Base-by-base conservation (phyloP, 257 asterid genomes). In the Thymus mandschuricus region DNA sequence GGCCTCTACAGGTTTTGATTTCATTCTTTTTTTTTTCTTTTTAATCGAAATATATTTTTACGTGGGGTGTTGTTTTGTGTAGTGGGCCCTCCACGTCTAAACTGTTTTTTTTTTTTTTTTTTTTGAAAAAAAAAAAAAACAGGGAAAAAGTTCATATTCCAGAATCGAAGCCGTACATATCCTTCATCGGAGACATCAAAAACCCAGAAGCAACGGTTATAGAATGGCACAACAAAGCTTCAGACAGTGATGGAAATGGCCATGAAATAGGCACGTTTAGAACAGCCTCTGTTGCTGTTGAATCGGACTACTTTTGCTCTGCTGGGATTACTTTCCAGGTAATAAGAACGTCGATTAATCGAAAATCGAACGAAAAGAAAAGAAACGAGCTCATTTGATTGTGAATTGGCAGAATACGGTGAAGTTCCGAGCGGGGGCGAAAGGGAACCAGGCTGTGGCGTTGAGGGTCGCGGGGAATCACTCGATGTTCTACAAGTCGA, bases 101-200 rank as follows among this genome's bases (percentile, higher is more conserved):
- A 52, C 57, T 13, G 54, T 10, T 11, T 48, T 48, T 48, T 12
- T 49, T 49, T 13, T 11, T 3, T 3, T 21, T 21, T 21, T 21
- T 21, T 21, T 21, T 21, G 21, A 21, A 21, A 21, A 21, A 21
- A 21, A 21, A 21, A 21, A 21, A 29, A n/a, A 64, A 60, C 81
- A 89, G 97, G 1, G 98, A 92, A 81, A 86, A 89, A 75, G 89
- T 92, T 61, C 55, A 30, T 38, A 30, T 92, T 50, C 97, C 94
- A 0, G 64, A 58, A 35, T 58, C 83, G 3, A 88, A 88, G 75
- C 89, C 91, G 3, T 86, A 70, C 41, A 77, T 90, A 21, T 88
- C 98, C 3, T 79, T 88, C 10, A 85, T 92, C 3, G 97, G 98
- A 64, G 76, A 67, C 29, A 59, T 44, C 6, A 33, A 69, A 1